Conservation (phyloP, 352 stramenopile species). For the Pythium volutum region DNA sequence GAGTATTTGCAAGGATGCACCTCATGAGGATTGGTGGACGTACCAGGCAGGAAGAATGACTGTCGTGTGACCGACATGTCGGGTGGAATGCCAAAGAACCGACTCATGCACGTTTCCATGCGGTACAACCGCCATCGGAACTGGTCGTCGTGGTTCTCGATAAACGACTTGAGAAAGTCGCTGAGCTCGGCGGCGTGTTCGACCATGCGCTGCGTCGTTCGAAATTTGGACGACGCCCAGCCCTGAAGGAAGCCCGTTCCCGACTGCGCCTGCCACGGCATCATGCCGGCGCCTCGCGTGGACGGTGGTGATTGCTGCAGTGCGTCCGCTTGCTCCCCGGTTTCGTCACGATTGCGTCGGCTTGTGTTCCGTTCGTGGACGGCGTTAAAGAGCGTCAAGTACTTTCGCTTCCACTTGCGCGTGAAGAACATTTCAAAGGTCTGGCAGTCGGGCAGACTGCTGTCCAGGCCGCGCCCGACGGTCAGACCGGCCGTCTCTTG, state of each 20-base stretch:
- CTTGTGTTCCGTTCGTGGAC: constrained; percentile 24
- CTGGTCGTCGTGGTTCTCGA: constrained; percentile 79
- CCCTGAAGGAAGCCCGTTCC: constrained; percentile 9
- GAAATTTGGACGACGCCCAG: constrained; percentile 9
- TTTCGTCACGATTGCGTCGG: constrained; percentile 14
- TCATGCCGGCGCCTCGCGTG: constrained; percentile 9
- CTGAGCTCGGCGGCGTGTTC: constrained; percentile 47
- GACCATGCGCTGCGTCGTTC: constrained; percentile 51
- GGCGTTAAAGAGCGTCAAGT: constrained; percentile 50
- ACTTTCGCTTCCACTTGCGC: constrained; percentile 82
- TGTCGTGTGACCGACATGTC: constrained; percentile 69
- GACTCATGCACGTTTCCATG: constrained; percentile 68
- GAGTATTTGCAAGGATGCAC: neutral
- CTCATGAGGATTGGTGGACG: neutral
- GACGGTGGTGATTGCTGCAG: constrained; percentile 8
- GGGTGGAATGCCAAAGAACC: constrained; percentile 65
- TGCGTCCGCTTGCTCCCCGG: constrained; percentile 15
- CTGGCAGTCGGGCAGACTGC: constrained; percentile 80
- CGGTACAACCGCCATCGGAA: constrained; percentile 77
- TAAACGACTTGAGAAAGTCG: constrained; percentile 82
- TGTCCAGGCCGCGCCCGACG: constrained; percentile 81
- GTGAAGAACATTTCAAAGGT: constrained; percentile 92
- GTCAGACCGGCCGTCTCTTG: constrained; percentile 89
- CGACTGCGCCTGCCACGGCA: constrained; percentile 13
- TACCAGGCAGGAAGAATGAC: constrained; percentile 66